Percentiles rank a stretch among this genome's conserved stretches.
phyloP scores from a whole-genome alignment of 176 grass and related monocot species.

The Carex kokanica region DNA sequence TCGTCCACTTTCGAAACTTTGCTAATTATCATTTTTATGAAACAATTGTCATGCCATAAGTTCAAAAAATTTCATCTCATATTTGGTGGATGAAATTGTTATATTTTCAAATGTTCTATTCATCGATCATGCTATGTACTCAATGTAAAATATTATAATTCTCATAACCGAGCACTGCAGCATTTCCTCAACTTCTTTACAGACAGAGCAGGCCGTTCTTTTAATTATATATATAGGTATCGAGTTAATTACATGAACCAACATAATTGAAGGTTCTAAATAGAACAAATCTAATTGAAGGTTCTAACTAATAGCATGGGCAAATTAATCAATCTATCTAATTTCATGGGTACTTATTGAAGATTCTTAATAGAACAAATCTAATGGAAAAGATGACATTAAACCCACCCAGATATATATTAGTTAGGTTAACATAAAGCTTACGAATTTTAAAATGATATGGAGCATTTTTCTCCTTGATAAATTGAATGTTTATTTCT shows the following conservation, averaged over 20 bases:
- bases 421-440: not conserved
- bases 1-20: conserved; percentile 23
- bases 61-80: not conserved
- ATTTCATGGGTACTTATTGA: not conserved
- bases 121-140: not conserved
- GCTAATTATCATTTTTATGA: conserved; percentile 5
- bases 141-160: not conserved
- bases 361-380: not conserved
- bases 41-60: not conserved
- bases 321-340: not conserved
- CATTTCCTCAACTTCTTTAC: not conserved
- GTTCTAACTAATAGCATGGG: not conserved
- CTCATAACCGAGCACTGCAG: not conserved
- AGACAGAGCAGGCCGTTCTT: not conserved
- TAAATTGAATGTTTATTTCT: no score
- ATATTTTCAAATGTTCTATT: not conserved
- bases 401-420: not conserved
- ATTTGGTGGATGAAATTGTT: not conserved
- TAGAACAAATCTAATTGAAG: not conserved
- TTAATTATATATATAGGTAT: not conserved
- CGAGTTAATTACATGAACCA: no score
- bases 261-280: not conserved
- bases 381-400: not conserved
- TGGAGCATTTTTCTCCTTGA: not conserved
- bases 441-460: not conserved